Base-by-base conservation (phyloP, 495 filamentous ascomycete genomes). In the Tetracladium setigerum region DNA sequence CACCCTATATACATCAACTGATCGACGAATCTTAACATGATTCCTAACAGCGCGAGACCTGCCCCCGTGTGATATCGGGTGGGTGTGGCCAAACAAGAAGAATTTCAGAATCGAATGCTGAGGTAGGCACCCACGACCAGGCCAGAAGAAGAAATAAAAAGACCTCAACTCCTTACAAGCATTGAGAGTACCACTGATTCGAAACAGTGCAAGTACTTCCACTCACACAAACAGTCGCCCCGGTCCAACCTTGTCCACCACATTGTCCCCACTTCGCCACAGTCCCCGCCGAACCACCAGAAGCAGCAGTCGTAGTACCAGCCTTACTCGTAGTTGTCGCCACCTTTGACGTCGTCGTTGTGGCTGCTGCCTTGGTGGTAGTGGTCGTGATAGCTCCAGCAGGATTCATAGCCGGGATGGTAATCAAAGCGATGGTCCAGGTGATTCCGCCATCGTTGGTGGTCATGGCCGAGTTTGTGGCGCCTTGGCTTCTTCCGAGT, bases 391-490 rank as follows among this genome's bases (percentile, higher is more conserved):
- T n/a, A 36, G 34, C 34, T 36, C 34, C 34, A 5, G 13, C 2
- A 5, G 13, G 13, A 7, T 27, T 27, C 66, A 68, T 68, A 0
- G 62, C 56, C 17, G 64, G 62, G 15, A 68, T 53, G 18, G 56
- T 55, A 27, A 68, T 68, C 8, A 35, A 44, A 8, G 46, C 41
- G 30, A 68, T 67, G 3, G 53, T 61, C 66, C 64, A 67, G 11
- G 65, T 60, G 39, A 66, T 63, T 5, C 66, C 64, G 16, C 53
- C 56, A 13, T 61, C 41, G 30, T 60, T 60, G 2, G 64, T 64
- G 19, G 32, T 53, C 39, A 68, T 42, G 5, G 57, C 66, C 1
- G 49, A 52, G 38, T 63, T 64, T 5, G 58, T 62, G 2, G 59
- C 62, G 12, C 59, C 58, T 9, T 43, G 46, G 1, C 56, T 58